Evolutionary conservation across 2,329 filamentous ascomycete genomes (phyloP).

Genomic region (Coniella lustricola): DNA sequence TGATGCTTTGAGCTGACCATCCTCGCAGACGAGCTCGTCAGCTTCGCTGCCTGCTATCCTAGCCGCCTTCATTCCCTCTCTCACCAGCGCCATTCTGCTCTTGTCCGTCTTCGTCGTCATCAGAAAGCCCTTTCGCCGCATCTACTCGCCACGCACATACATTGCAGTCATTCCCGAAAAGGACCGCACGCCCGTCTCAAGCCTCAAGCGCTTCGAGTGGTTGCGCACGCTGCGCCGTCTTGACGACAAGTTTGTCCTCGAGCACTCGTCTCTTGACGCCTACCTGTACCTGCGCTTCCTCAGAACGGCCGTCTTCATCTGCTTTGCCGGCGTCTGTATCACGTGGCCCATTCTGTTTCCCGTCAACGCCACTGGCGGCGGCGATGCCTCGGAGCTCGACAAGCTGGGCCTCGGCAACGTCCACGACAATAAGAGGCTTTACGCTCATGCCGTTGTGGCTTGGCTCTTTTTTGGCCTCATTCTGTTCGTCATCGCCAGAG

Average conservation of each 20-base stretch:
- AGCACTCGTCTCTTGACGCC: constrained; percentile 86
- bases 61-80: constrained; percentile 17
- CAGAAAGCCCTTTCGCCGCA: constrained; percentile 16
- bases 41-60: constrained; percentile 14
- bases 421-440: constrained; percentile 59
- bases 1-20: background rate
- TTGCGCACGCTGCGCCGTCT: constrained; percentile 12
- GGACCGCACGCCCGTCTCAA: constrained; percentile 14
- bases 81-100: constrained; percentile 15
- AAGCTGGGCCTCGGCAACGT: constrained; percentile 49
- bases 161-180: constrained; percentile 19
- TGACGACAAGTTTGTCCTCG: constrained; percentile 39
- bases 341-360: constrained; percentile 83
- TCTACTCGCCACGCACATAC: constrained; percentile 19
- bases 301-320: constrained; percentile 67
- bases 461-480: constrained; percentile 85
- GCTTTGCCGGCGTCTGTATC: constrained; percentile 70
- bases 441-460: constrained; percentile 72
- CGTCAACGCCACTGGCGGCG: constrained; percentile 75
- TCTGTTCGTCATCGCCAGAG: constrained; percentile 81
- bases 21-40: constrained; percentile 10
- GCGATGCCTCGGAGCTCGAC: constrained; percentile 56
- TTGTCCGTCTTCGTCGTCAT: constrained; percentile 17
- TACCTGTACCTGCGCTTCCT: constrained; percentile 88
- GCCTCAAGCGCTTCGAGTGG: constrained; percentile 16